Evolutionary conservation across 495 filamentous ascomycete species (phyloP).

Genomic region (Penicillium coprophilum): DNA sequence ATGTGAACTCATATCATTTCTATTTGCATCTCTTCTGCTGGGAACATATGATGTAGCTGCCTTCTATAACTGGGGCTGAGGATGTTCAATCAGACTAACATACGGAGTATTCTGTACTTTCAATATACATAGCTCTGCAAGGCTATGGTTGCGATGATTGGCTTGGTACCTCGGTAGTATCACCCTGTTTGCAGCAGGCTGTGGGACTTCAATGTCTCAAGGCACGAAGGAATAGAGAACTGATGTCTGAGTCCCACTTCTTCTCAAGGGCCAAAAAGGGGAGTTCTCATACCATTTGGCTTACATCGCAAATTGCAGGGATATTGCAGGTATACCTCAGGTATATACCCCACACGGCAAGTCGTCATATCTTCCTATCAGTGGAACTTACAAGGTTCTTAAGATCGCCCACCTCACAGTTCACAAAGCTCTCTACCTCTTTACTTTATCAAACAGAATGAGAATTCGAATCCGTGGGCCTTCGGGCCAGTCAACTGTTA

Average conservation of each 20-base stretch:
- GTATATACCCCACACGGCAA: slow-evolving; percentile 21
- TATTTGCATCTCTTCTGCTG: not conserved
- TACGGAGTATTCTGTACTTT: not conserved
- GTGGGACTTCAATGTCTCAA: not conserved
- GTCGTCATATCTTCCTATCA: slow-evolving; percentile 17
- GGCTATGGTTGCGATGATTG: not conserved
- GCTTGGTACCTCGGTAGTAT: not conserved
- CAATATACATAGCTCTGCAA: not conserved
- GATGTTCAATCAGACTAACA: not conserved
- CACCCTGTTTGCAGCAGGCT: not conserved
- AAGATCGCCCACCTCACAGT: not conserved
- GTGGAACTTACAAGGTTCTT: slow-evolving; percentile 1
- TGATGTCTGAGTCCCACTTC: not conserved
- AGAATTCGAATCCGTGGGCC: slow-evolving; percentile 64
- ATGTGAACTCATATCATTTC: not conserved
- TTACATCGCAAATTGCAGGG: not conserved
- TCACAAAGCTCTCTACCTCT: not conserved
- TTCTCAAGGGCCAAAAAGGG: not conserved
- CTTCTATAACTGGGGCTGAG: not conserved
- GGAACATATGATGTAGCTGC: not conserved
- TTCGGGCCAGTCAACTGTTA: slow-evolving; percentile 59
- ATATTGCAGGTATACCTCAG: slow-evolving; percentile 13
- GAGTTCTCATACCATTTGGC: not conserved
- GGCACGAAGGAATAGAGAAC: not conserved
- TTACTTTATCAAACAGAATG: slow-evolving; percentile 40